Base-by-base conservation (phyloP, 139 green algal genomes). In the Ostreobium quekettii region DNA sequence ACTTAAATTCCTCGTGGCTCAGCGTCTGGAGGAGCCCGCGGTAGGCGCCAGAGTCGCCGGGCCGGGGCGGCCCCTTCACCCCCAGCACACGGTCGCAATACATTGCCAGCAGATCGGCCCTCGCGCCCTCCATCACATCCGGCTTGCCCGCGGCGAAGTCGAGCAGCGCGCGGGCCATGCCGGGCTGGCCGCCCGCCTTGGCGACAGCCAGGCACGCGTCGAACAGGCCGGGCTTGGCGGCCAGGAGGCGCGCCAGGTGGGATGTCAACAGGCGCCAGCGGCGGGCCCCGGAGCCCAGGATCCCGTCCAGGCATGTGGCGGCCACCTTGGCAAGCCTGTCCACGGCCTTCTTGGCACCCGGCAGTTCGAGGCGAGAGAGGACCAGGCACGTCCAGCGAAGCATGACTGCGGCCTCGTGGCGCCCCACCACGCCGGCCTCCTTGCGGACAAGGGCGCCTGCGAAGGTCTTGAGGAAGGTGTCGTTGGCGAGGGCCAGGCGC, bases 11-110 rank as follows among this genome's bases (percentile, higher is more conserved):
- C 38, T 83, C 74, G 8, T 66, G 28, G 0, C 46, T 78, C 6
- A 84, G 66, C 0, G 36, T 48, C 2, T 39, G 47, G 8, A 89
- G 58, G 72, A 93, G 61, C n/a, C 69, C 71, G 7, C 19, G 15
- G 57, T 81, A 90, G 38, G 75, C 71, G 1, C 62, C 49, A 11
- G 83, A 37, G 7, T 60, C 38, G 1, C 11, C 47, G 1, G 66
- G 22, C 26, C 39, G 24, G 26, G 71, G 67, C 0, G 30, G 66
- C 32, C 76, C 71, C 33, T 78, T 77, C 7, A 65, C 47, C 0
- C 46, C 39, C 30, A 91, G 60, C 3, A 86, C 64, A 19, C 67
- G 42, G n/a, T 71, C 66, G 42, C 49, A 71, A 35, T 62, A 67
- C 46, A 28, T 1, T 4, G 28, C n/a, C 42, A 64, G 49, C 35